Base-by-base conservation (phyloP, 495 filamentous ascomycete species). In the Neurospora sp. region DNA sequence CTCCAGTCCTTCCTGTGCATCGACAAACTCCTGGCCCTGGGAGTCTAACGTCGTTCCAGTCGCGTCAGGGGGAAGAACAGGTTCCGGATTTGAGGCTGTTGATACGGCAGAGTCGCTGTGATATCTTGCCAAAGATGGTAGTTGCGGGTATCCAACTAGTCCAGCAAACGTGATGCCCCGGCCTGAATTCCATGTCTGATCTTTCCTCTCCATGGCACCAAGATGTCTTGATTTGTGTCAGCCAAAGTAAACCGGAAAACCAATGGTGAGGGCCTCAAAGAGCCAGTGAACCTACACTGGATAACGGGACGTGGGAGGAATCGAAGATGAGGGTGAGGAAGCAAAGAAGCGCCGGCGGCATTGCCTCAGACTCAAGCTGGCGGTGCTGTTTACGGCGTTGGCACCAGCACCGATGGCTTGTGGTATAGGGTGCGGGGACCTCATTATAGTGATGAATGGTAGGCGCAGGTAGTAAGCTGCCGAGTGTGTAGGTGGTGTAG, bases 121-220 rank as follows among this genome's bases (percentile, higher is more conserved):
- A 45, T 70, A 40, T 31, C 72, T 73, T 16, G 71, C 40, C 22
- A 65, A 65, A 65, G 40, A 16, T 4, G 74, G 71, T 45, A 76
- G 71, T 22, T 70, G 73, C 3, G 73, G 78, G 69, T 77, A 78
- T 17, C 72, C 74, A 10, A 74, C 75, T 38, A 16, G 3, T 31
- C 53, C 65, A 14, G 74, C 70, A 71, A 84, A 85, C 0, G 81
- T 80, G 68, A 86, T 81, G 9, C 83, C 83, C 10, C 78, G 80
- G 44, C 77, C 74, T 14, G 79, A 76, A 71, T 83, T 77, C 84
- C 84, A 86, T 71, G 81, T 35, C 37, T 80, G 75, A 71, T 76
- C 41, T 69, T 65, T 65, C 53, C 31, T 65, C 53, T 65, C 53
- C 53, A 65, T 65, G 53, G 53, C 53, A 27, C 53, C 27, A 27